phyloP scores from a whole-genome alignment of 805 yeast species.

The Wickerhamomyces kurtzmanii region DNA sequence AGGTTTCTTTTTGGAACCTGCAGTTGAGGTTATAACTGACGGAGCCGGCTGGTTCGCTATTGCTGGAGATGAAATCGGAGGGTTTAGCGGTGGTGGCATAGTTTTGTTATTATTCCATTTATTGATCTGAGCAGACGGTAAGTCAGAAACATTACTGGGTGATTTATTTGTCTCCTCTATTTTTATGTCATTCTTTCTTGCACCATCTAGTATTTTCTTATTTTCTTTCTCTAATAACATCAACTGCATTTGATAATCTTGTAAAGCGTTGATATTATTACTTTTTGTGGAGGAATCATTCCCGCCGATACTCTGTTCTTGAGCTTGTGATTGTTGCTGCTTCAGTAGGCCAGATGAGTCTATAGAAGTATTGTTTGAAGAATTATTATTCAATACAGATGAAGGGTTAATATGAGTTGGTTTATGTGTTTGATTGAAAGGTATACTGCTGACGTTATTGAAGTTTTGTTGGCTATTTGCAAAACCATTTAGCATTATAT shows the following conservation, averaged over 20 bases:
- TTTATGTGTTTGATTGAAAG: no score
- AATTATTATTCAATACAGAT: no score
- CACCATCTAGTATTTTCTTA: conserved; percentile 52
- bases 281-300: no score
- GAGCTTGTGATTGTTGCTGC: no score
- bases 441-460: no score
- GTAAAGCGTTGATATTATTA: conserved; percentile 61
- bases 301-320: no score
- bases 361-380: no score
- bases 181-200: conserved; percentile 25
- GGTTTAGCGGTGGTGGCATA: conserved; percentile 16
- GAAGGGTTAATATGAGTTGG: no score
- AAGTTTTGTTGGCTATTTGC: no score
- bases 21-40: conserved; percentile 2
- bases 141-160: conserved; percentile 1
- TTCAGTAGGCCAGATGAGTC: no score
- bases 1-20: conserved; percentile 13
- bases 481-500: no score
- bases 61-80: conserved; percentile 6
- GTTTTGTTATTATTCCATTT: conserved; percentile 2
- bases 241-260: conserved; percentile 76
- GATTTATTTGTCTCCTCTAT: conserved; percentile 3
- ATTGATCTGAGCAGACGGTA: no score
- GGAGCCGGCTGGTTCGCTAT: conserved; percentile 12
- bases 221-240: conserved; percentile 70